Percentiles rank a stretch among this genome's conserved stretches.
phyloP scores from a whole-genome alignment of 2,329 filamentous ascomycete species.

The Diaporthe ampelina region DNA sequence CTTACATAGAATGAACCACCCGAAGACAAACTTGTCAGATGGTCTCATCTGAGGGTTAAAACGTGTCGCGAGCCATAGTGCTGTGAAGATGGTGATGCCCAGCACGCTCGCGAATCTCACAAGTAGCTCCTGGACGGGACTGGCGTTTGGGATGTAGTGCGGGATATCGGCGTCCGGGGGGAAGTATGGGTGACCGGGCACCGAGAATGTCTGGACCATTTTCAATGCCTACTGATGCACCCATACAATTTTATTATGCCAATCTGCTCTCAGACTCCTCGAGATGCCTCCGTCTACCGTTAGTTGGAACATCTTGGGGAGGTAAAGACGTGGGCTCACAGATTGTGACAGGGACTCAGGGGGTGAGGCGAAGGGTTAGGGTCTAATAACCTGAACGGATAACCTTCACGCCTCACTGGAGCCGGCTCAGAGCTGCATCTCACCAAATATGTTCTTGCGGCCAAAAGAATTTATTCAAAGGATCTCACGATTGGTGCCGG shows the following conservation, averaged over 20 bases:
- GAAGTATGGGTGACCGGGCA: slow-evolving; percentile 63
- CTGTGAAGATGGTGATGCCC: slow-evolving; percentile 52
- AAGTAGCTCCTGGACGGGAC: slow-evolving; percentile 55
- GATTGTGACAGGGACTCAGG: neutral
- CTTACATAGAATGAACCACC: slow-evolving; percentile 71
- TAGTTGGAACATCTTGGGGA: no score
- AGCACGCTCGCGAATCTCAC: slow-evolving; percentile 55
- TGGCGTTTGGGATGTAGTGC: slow-evolving; percentile 60
- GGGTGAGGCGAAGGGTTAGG: neutral
- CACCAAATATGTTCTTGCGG: neutral
- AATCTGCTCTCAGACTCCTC: no score
- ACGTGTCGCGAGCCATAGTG: slow-evolving; percentile 50
- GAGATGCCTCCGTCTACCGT: no score
- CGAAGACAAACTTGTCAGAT: slow-evolving; percentile 59
- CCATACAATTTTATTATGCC: neutral
- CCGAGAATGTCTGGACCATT: slow-evolving; percentile 32
- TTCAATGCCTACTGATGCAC: neutral
- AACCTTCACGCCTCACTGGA: no score
- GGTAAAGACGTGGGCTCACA: neutral
- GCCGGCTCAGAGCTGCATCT: no score
- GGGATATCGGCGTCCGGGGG: slow-evolving; percentile 60
- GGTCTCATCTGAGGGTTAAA: slow-evolving; percentile 50
- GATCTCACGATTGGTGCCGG: no score
- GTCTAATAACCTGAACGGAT: neutral
- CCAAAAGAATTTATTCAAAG: neutral